These are phyloP conservation scores for Gymnopilus junonius DNA, from an alignment of 768 basidiomycete genomes.

Conservation along the genomic window DNA sequence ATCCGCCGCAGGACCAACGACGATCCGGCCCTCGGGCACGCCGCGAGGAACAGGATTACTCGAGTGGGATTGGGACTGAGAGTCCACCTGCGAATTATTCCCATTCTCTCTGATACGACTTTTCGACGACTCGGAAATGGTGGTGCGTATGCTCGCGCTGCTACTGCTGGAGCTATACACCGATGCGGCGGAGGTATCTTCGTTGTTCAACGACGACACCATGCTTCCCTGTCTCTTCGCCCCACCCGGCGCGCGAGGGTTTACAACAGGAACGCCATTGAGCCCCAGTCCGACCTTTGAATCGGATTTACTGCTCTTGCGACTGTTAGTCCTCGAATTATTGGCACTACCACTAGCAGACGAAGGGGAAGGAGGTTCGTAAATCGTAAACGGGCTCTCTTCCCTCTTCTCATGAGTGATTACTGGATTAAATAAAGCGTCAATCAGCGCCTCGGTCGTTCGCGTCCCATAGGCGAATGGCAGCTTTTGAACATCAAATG, in stretches of 20 bases:
- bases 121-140: slow-evolving; percentile 14
- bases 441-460: slow-evolving; percentile 75
- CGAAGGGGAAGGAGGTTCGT: slow-evolving; percentile 28
- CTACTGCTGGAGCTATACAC: slow-evolving; percentile 24
- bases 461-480: slow-evolving; percentile 61
- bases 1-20: slow-evolving; percentile 13
- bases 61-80: neutral
- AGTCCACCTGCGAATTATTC: slow-evolving; percentile 1
- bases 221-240: slow-evolving; percentile 1
- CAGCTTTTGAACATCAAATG: slow-evolving; percentile 47
- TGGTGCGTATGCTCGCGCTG: slow-evolving; percentile 24
- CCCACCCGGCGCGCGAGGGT: neutral
- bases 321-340: neutral
- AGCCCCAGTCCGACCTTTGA: slow-evolving; percentile 9
- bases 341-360: neutral
- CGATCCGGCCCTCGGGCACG: slow-evolving; percentile 23
- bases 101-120: slow-evolving; percentile 6
- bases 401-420: slow-evolving; percentile 44
- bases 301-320: neutral
- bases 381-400: slow-evolving; percentile 48
- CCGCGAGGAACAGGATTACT: slow-evolving; percentile 2
- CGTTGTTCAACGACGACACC: slow-evolving; percentile 1
- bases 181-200: slow-evolving; percentile 3
- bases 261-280: slow-evolving; percentile 3
- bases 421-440: slow-evolving; percentile 79